Conservation (phyloP, 164 flowering plant genomes). For the Euptelea pleiosperma region DNA sequence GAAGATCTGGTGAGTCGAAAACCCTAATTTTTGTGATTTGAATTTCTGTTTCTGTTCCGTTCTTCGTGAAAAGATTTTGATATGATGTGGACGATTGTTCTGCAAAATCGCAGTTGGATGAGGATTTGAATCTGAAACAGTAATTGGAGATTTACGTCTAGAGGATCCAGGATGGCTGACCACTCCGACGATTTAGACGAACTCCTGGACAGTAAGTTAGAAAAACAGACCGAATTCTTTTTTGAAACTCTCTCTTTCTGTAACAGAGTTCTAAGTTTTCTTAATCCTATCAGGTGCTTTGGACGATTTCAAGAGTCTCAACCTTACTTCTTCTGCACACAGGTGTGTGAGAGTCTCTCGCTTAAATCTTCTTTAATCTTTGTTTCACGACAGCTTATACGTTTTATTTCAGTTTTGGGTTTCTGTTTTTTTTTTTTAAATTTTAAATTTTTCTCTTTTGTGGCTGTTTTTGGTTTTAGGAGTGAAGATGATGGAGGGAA, state of each 20-base stretch:
- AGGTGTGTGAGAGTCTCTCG: conserved; percentile 20
- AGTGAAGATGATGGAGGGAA: conserved; percentile 29
- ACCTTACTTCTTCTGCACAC: conserved; percentile 47
- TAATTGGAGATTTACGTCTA: too few relatives aligned
- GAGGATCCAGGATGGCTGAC: too few relatives aligned
- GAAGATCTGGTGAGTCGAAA: too few relatives aligned
- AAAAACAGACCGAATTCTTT: background rate
- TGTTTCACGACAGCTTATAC: background rate
- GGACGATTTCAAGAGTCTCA: conserved; percentile 75
- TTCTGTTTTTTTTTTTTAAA: background rate
- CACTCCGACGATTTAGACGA: conserved; percentile 69
- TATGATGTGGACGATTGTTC: too few relatives aligned
- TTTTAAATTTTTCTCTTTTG: too few relatives aligned
- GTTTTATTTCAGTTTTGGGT: background rate
- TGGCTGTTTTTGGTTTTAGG: conserved; percentile 23
- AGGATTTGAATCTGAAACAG: too few relatives aligned
- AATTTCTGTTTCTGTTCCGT: too few relatives aligned
- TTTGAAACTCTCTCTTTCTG: background rate
- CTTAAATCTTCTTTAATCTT: background rate
- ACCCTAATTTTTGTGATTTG: too few relatives aligned
- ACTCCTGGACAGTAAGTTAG: conserved; percentile 77
- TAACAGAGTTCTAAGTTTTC: background rate
- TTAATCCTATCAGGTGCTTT: conserved; percentile 61
- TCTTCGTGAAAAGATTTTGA: too few relatives aligned
- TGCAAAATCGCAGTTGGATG: too few relatives aligned